phyloP scores from a whole-genome alignment of 768 basidiomycete species.

The Pulveroboletus sp. region DNA sequence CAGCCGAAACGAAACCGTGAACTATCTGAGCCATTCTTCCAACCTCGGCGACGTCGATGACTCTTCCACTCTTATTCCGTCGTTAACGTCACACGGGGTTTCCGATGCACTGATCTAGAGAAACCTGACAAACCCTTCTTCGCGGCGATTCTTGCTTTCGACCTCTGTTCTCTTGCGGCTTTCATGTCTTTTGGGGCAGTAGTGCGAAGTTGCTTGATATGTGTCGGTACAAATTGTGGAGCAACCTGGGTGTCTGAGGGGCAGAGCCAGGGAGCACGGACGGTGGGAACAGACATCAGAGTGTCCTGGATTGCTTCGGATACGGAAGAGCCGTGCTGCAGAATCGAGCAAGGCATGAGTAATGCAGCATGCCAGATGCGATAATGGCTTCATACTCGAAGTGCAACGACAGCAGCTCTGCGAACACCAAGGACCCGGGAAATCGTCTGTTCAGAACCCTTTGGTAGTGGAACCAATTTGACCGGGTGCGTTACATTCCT shows the following conservation, averaged over 20 bases:
- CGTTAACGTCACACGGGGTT: constrained; percentile 20
- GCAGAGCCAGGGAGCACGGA: constrained; percentile 65
- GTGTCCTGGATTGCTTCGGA: constrained; percentile 34
- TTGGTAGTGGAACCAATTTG: constrained; percentile 60
- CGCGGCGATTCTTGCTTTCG: constrained; percentile 44
- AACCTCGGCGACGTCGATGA: not conserved
- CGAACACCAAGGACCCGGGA: constrained; percentile 61
- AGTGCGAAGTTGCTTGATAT: constrained; percentile 78
- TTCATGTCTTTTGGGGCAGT: constrained; percentile 78
- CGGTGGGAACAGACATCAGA: constrained; percentile 46
- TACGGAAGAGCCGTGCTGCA: constrained; percentile 41
- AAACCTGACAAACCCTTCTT: constrained; percentile 28
- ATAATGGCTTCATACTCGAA: constrained; percentile 50
- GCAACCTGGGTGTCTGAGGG: constrained; percentile 13
- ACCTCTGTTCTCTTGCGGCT: constrained; percentile 55
- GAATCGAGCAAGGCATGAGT: constrained; percentile 1
- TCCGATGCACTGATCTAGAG: constrained; percentile 13
- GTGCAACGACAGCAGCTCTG: constrained; percentile 58
- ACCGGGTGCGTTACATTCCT: constrained; percentile 31
- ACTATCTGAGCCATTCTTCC: not conserved
- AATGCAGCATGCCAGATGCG: not conserved
- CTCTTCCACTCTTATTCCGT: constrained; percentile 3
- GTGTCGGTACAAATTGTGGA: constrained; percentile 53
- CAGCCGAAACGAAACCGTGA: not conserved
- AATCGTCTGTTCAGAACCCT: constrained; percentile 58